Percentiles rank a stretch among this genome's conserved stretches.
These are phyloP conservation scores for Corrigiola litoralis DNA, from an alignment of 179 eudicot species.

Conservation along the genomic window DNA sequence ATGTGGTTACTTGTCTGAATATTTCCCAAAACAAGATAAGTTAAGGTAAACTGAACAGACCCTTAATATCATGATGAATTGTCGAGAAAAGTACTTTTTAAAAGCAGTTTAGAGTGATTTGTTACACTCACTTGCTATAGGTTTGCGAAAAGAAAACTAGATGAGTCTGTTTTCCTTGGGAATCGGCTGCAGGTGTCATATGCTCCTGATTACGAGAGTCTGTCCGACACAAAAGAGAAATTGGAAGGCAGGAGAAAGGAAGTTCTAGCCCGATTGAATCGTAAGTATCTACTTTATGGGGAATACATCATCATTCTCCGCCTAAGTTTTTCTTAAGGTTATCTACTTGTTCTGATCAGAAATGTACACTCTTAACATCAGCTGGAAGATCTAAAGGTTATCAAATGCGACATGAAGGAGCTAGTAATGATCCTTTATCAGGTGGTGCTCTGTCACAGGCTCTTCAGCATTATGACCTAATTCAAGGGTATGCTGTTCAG, in stretches of 20 bases:
- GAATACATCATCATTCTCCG: neutral
- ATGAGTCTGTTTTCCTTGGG: slow-evolving; percentile 75
- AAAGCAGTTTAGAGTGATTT: slow-evolving; percentile 2
- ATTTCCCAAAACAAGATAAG: too few species aligned
- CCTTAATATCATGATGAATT: neutral
- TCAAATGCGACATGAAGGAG: slow-evolving; percentile 16
- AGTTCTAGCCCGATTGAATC: slow-evolving; percentile 60
- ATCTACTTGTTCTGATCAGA: too few species aligned
- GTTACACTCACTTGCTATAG: slow-evolving; percentile 32
- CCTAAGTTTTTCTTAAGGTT: neutral
- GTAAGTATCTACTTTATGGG: slow-evolving; percentile 32
- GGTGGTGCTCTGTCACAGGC: slow-evolving; percentile 21
- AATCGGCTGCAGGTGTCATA: slow-evolving; percentile 77
- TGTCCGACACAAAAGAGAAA: slow-evolving; percentile 75
- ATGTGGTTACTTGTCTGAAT: too few species aligned
- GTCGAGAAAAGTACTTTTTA: neutral
- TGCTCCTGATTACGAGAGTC: slow-evolving; percentile 72
- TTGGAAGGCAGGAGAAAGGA: slow-evolving; percentile 78
- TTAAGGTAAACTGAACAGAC: neutral
- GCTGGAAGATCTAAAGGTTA: slow-evolving; percentile 51
- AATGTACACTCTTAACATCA: slow-evolving; percentile 29
- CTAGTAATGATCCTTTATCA: slow-evolving; percentile 20
- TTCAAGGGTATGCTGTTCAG: slow-evolving; percentile 21
- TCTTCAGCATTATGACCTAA: slow-evolving; percentile 15
- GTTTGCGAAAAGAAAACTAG: slow-evolving; percentile 89